Evolutionary conservation across 352 stramenopile genomes (phyloP).

Genomic region (Pythium dissotocum): DNA sequence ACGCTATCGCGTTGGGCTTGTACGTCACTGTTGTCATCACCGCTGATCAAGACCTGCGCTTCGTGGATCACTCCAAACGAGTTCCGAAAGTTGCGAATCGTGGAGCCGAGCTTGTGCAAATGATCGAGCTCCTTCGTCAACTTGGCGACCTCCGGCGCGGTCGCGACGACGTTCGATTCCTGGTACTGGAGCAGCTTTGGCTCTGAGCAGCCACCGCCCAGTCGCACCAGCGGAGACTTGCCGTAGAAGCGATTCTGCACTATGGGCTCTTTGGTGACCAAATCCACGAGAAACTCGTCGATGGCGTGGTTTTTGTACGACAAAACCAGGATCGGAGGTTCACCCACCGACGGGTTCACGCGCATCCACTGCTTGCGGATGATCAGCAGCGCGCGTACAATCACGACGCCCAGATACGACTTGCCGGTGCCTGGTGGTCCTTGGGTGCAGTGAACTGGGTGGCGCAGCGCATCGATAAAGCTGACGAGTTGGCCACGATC

Average conservation of each 20-base stretch:
- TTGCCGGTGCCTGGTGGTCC: constrained; percentile 89
- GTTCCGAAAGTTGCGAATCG: constrained; percentile 14
- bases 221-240: constrained; percentile 44
- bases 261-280: constrained; percentile 55
- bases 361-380: constrained; percentile 73
- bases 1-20: constrained; percentile 8
- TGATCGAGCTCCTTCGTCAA: constrained; percentile 15
- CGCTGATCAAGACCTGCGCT: constrained; percentile 16
- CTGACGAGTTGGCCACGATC: constrained; percentile 72
- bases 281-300: constrained; percentile 83
- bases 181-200: constrained; percentile 47
- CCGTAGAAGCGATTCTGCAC: constrained; percentile 31
- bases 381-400: constrained; percentile 78
- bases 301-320: constrained; percentile 91
- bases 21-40: neutral
- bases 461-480: constrained; percentile 71
- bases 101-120: constrained; percentile 21
- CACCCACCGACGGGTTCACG: constrained; percentile 59
- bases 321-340: constrained; percentile 79
- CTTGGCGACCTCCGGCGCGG: constrained; percentile 7
- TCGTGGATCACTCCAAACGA: constrained; percentile 27
- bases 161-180: constrained; percentile 34
- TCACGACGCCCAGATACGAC: constrained; percentile 86
- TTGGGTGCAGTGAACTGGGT: constrained; percentile 87
- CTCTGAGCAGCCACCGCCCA: constrained; percentile 70